Conservation (phyloP, 2,329 filamentous ascomycete species). For the Paecilomyces fulvus region DNA sequence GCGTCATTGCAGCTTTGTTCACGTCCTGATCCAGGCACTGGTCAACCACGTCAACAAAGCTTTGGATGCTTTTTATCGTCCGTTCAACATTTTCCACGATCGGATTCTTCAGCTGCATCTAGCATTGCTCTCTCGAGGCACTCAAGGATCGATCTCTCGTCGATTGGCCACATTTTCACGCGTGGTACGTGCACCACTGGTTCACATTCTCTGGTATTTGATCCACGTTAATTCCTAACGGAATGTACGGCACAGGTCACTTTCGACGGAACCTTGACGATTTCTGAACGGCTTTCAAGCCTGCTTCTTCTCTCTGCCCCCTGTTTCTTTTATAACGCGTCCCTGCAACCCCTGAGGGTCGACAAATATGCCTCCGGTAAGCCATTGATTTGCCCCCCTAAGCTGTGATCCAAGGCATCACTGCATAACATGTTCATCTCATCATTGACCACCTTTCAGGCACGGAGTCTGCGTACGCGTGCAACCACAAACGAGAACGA, state of each 20-base stretch:
- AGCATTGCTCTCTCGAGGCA: conserved; percentile 7
- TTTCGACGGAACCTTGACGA: conserved; percentile 17
- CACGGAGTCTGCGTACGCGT: conserved; percentile 64
- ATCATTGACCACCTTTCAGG: conserved; percentile 45
- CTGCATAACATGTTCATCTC: conserved; percentile 13
- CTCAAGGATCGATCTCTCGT: conserved; percentile 14
- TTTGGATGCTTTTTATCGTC: conserved; percentile 11
- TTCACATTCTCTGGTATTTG: conserved; percentile 23
- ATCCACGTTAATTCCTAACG: conserved; percentile 19
- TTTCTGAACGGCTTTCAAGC: conserved; percentile 9
- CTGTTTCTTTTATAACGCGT: conserved; percentile 12
- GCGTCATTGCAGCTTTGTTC: conserved; percentile 4
- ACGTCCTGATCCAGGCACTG: conserved; percentile 16
- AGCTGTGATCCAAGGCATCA: conserved; percentile 2
- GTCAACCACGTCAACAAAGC: conserved; percentile 24
- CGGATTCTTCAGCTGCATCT: conserved; percentile 11
- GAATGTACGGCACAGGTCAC: conserved; percentile 28
- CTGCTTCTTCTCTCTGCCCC: conserved; percentile 15
- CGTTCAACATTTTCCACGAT: conserved; percentile 4
- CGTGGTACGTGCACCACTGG: conserved; percentile 26
- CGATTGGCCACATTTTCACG: conserved; percentile 24
- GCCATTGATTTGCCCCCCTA: conserved; percentile 19
- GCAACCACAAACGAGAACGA: conserved; percentile 87
- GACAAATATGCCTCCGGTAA: conserved; percentile 51
- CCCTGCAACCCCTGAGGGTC: conserved; percentile 15